phyloP scores from a whole-genome alignment of 805 yeast species.

The Kuraishia piskuri region DNA sequence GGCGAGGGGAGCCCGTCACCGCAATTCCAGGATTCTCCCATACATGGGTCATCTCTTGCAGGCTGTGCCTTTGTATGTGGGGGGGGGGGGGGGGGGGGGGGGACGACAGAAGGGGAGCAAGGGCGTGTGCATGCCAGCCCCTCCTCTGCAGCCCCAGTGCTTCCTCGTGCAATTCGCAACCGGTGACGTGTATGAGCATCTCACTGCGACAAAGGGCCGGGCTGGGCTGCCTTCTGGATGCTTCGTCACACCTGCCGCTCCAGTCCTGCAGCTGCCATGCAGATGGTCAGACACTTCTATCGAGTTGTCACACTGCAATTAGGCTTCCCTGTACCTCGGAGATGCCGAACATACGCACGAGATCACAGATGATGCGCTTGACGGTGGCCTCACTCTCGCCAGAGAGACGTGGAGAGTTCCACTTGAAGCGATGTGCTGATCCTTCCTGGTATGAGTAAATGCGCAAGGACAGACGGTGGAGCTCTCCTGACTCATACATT shows the following conservation, averaged over 20 bases:
- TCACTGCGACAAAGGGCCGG: neutral
- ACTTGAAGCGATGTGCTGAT: neutral
- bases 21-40: neutral
- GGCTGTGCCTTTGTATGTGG: neutral
- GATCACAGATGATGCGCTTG: constrained; percentile 26
- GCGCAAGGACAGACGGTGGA: neutral
- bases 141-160: neutral
- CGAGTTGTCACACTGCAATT: neutral
- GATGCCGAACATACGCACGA: constrained; percentile 35
- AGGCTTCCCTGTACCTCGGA: constrained; percentile 8
- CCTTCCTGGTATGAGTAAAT: neutral
- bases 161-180: neutral
- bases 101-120: neutral
- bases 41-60: neutral
- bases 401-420: neutral
- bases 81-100: neutral
- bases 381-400: constrained; percentile 7
- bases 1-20: neutral
- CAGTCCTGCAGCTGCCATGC: neutral
- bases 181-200: neutral
- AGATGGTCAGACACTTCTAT: neutral
- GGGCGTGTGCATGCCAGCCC: neutral
- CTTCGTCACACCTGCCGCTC: neutral
- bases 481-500: constrained; percentile 16
- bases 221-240: neutral